Evolutionary conservation across 2,329 filamentous ascomycete species (phyloP).

Genomic region (Blastomyces parvus): DNA sequence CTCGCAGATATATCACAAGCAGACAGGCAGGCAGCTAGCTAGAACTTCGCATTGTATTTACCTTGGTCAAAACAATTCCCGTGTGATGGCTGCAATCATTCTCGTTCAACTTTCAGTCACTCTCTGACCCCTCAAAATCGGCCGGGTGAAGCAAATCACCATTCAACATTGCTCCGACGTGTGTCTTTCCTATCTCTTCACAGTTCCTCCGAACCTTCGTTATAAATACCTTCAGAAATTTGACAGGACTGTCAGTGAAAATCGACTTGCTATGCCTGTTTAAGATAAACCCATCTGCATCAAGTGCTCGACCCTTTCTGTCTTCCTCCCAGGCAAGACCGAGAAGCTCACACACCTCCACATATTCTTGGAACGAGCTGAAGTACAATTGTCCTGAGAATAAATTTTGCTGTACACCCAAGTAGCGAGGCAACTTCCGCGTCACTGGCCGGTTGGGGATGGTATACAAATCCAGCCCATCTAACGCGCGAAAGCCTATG

Average conservation of each 20-base stretch:
- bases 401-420: constrained; percentile 44
- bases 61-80: too few relatives aligned
- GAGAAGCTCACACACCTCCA: constrained; percentile 16
- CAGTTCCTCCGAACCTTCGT: constrained; percentile 28
- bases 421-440: background rate
- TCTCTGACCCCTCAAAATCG: constrained; percentile 22
- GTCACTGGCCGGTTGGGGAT: constrained; percentile 5
- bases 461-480: constrained; percentile 12
- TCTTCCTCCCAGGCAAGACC: constrained; percentile 15
- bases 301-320: constrained; percentile 21
- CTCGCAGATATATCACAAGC: too few relatives aligned
- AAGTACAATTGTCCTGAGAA: constrained; percentile 62
- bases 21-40: too few relatives aligned
- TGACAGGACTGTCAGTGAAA: constrained; percentile 34
- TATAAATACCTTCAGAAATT: constrained; percentile 33
- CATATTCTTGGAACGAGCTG: constrained; percentile 45
- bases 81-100: too few relatives aligned
- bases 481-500: constrained; percentile 37
- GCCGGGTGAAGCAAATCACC: constrained; percentile 27
- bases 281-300: constrained; percentile 21
- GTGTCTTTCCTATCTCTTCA: constrained; percentile 35
- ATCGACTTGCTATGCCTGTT: constrained; percentile 17
- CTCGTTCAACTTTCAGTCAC: background rate
- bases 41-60: too few relatives aligned
- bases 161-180: constrained; percentile 37